Percentiles rank a stretch among this genome's conserved stretches.
Conservation (phyloP, 2,329 filamentous ascomycete species). For the Alternaria sp. region DNA sequence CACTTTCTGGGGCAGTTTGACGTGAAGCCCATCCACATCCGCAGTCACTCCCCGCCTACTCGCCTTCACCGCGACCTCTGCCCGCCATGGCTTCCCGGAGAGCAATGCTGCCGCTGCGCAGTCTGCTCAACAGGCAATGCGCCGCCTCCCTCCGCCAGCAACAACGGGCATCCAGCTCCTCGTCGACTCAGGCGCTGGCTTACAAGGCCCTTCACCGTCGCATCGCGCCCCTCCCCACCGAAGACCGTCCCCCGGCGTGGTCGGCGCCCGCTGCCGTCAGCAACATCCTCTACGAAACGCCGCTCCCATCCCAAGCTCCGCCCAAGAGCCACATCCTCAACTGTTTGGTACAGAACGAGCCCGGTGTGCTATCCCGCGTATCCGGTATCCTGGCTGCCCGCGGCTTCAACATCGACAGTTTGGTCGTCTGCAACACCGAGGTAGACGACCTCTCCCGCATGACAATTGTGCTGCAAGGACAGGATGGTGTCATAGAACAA, state of each 20-base stretch:
- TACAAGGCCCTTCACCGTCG: slow-evolving; percentile 97
- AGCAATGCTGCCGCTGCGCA: slow-evolving; percentile 49
- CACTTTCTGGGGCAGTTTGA: slow-evolving; percentile 13
- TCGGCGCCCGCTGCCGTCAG: slow-evolving; percentile 91
- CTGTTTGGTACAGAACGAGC: slow-evolving; percentile 98
- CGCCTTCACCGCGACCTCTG: slow-evolving; percentile 20
- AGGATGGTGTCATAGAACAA: slow-evolving; percentile 97
- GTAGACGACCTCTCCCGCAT: slow-evolving; percentile 96
- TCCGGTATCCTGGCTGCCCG: slow-evolving; percentile 95
- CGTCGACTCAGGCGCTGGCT: slow-evolving; percentile 89
- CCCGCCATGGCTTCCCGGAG: slow-evolving; percentile 52
- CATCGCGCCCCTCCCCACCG: slow-evolving; percentile 80
- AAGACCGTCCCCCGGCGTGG: slow-evolving; percentile 79
- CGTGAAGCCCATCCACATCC: slow-evolving; percentile 1
- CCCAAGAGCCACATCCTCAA: slow-evolving; percentile 96
- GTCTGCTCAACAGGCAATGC: slow-evolving; percentile 37
- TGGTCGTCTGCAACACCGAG: slow-evolving; percentile 97
- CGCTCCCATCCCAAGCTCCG: slow-evolving; percentile 79
- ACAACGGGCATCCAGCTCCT: slow-evolving; percentile 54
- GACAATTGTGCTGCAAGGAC: slow-evolving; percentile 96
- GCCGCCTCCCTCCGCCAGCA: slow-evolving; percentile 37
- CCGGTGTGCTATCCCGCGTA: slow-evolving; percentile 93
- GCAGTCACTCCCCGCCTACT: slow-evolving; percentile 22
- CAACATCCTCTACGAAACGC: slow-evolving; percentile 98
- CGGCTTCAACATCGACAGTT: slow-evolving; percentile 98